These are phyloP conservation scores for Kernera saxatilis DNA, from an alignment of 345 rosid genomes.

Conservation along the genomic window DNA sequence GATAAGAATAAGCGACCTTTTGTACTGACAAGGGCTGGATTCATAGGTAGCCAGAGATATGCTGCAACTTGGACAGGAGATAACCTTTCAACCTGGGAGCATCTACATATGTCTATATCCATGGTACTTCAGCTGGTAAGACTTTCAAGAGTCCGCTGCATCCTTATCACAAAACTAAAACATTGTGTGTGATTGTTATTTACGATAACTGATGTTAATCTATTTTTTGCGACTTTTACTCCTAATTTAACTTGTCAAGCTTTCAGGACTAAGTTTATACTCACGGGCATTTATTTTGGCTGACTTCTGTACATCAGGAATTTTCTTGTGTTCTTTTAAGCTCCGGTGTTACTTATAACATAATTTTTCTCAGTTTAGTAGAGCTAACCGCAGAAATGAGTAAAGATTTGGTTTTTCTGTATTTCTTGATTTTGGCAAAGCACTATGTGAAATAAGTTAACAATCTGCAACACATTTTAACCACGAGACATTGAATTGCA, in stretches of 20 bases:
- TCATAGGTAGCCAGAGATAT: slow-evolving; percentile 76
- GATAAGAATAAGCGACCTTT: slow-evolving; percentile 72
- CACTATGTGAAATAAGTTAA: background rate
- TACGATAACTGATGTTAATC: background rate
- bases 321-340: background rate
- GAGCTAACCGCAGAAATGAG: slow-evolving; percentile 3
- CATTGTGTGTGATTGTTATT: background rate
- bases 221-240: background rate
- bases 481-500: slow-evolving; percentile 1
- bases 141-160: background rate
- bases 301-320: background rate
- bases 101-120: slow-evolving; percentile 79
- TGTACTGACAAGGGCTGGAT: slow-evolving; percentile 97
- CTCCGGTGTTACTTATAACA: background rate
- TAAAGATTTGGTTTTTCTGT: background rate
- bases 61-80: slow-evolving; percentile 98
- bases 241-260: background rate
- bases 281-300: background rate
- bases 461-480: background rate
- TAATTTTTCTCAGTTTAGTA: background rate
- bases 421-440: background rate
- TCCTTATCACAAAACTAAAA: background rate
- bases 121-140: slow-evolving; percentile 98
- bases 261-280: background rate
- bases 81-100: slow-evolving; percentile 92